Percentiles rank a stretch among this genome's conserved stretches.
Evolutionary conservation across 2,329 filamentous ascomycete genomes (phyloP).

Genomic region (Calonectria pseudoturangicola): DNA sequence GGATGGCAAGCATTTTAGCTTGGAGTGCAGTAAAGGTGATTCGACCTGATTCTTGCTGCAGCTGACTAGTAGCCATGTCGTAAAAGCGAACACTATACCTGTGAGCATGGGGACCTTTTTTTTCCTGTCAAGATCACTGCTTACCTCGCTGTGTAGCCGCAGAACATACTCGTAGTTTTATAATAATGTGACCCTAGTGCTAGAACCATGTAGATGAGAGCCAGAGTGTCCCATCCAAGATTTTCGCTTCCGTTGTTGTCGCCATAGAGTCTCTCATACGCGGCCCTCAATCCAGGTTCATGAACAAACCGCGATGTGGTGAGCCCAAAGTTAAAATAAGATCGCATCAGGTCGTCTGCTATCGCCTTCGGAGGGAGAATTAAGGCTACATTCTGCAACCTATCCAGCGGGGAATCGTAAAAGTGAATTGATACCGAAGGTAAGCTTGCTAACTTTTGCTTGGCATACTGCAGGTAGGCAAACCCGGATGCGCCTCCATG

Average conservation of each 20-base stretch:
- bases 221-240: conserved; percentile 13
- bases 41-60: conserved; percentile 3
- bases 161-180: conserved; percentile 6
- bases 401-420: conserved; percentile 8
- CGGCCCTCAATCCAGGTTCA: neutral
- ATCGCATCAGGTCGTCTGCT: conserved; percentile 4
- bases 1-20: conserved; percentile 6
- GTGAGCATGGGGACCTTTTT: neutral
- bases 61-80: conserved; percentile 9
- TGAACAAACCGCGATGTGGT: conserved; percentile 11
- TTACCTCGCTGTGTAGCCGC: conserved; percentile 11
- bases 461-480: conserved; percentile 17
- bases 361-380: neutral
- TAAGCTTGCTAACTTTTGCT: conserved; percentile 1
- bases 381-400: neutral
- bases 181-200: conserved; percentile 7
- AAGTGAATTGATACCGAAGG: conserved; percentile 5
- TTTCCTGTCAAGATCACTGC: neutral
- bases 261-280: conserved; percentile 1
- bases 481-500: conserved; percentile 16
- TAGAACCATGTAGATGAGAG: conserved; percentile 10
- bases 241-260: neutral
- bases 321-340: conserved; percentile 12
- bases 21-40: neutral
- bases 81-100: neutral